A percentile compares a stretch with the other conserved stretches of the same genome.
phyloP scores from a whole-genome alignment of 2,329 filamentous ascomycete species.

The Diplodia scrobiculata region DNA sequence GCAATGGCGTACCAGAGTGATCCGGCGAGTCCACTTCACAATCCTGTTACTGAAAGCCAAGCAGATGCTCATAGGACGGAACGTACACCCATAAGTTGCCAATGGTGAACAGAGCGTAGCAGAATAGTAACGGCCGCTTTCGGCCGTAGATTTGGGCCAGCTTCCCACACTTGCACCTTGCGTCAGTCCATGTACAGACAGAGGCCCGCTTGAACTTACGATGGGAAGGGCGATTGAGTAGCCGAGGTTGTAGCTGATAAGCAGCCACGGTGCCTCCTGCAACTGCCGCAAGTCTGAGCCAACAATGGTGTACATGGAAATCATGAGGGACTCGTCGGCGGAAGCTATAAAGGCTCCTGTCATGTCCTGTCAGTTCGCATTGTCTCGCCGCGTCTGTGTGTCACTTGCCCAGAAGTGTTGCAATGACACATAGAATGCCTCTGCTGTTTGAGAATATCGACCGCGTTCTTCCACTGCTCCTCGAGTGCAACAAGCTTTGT shows the following conservation, averaged over 20 bases:
- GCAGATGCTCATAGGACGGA: background rate
- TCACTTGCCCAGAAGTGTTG: background rate
- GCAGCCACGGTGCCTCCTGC: background rate
- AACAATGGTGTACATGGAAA: background rate
- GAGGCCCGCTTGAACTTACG: background rate
- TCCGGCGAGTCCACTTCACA: background rate
- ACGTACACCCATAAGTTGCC: conserved; percentile 2
- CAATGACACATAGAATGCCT: background rate
- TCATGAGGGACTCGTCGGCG: background rate
- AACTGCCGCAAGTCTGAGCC: background rate
- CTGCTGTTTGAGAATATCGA: background rate
- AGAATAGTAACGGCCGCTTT: background rate
- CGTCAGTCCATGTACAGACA: background rate
- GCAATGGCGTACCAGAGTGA: background rate
- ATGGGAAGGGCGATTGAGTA: conserved; percentile 1
- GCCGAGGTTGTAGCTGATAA: conserved; percentile 1
- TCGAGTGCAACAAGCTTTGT: background rate
- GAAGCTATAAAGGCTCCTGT: background rate
- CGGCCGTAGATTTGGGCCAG: background rate
- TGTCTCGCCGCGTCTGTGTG: background rate
- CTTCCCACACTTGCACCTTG: background rate
- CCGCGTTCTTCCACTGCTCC: background rate
- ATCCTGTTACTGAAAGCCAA: too few species aligned
- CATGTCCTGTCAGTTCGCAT: background rate
- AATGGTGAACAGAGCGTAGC: background rate